Conservation (phyloP, 495 filamentous ascomycete genomes). For the Aspergillus ellipticus region DNA sequence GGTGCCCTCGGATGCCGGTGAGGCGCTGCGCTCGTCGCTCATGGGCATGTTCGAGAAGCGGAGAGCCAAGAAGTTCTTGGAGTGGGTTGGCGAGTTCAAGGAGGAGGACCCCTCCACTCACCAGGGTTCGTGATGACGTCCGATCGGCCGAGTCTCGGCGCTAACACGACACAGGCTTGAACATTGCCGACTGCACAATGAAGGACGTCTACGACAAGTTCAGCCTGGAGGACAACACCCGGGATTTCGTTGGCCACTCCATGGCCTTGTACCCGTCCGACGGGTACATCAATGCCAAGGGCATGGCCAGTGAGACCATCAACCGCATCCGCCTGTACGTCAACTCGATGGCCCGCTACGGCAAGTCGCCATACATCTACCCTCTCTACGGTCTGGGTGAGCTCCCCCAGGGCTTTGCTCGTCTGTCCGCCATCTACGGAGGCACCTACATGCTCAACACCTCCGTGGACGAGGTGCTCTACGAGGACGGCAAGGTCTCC, state of each 20-base stretch:
- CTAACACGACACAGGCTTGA: constrained; percentile 62
- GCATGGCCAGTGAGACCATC: constrained; percentile 79
- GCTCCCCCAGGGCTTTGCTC: constrained; percentile 96
- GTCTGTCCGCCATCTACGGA: constrained; percentile 94
- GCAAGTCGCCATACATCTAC: constrained; percentile 99
- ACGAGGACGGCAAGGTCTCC: constrained; percentile 71
- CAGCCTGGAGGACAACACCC: constrained; percentile 83
- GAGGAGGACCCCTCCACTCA: constrained; percentile 78
- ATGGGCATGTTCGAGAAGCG: constrained; percentile 99
- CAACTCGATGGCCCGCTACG: constrained; percentile 96
- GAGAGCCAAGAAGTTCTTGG: constrained; percentile 91
- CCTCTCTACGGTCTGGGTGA: constrained; percentile 96
- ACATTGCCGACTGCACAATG: constrained; percentile 78
- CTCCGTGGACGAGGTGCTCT: constrained; percentile 80
- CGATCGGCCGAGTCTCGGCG: not conserved
- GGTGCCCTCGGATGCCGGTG: constrained; percentile 88
- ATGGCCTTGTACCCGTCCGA: constrained; percentile 96
- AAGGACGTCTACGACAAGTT: constrained; percentile 98
- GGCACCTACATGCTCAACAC: constrained; percentile 99
- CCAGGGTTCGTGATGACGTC: constrained; percentile 58
- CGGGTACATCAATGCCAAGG: constrained; percentile 70
- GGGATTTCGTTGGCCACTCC: constrained; percentile 95
- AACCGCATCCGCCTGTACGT: constrained; percentile 93
- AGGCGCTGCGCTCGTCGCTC: constrained; percentile 86
- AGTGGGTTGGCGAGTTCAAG: constrained; percentile 93